Conservation (phyloP, 1,284 basidiomycete genomes). For the Malassezia restricta region DNA sequence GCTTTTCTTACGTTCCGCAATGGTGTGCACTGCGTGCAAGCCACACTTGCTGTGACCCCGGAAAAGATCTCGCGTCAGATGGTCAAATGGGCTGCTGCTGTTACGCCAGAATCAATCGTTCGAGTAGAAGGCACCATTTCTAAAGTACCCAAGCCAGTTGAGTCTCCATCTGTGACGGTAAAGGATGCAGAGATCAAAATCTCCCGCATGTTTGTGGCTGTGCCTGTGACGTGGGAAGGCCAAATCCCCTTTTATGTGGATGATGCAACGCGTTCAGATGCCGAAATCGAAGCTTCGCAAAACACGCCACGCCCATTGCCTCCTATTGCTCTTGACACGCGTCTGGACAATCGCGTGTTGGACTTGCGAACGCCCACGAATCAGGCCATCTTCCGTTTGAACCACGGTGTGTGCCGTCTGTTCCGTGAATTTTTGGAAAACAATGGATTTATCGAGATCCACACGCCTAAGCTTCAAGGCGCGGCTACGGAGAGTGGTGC, state of each 20-base stretch:
- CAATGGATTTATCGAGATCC: slow-evolving; percentile 80
- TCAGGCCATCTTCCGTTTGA: slow-evolving; percentile 88
- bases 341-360: slow-evolving; percentile 85
- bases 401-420: slow-evolving; percentile 71
- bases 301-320: slow-evolving; percentile 41
- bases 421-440: slow-evolving; percentile 75
- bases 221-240: slow-evolving; percentile 55
- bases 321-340: slow-evolving; percentile 56
- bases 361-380: slow-evolving; percentile 90
- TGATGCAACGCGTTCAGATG: slow-evolving; percentile 75
- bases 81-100: slow-evolving; percentile 76
- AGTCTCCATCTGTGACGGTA: slow-evolving; percentile 78
- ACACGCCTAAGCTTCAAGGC: slow-evolving; percentile 92
- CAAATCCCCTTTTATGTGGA: slow-evolving; percentile 79
- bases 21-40: slow-evolving; percentile 77
- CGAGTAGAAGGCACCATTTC: slow-evolving; percentile 60
- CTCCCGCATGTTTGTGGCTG: slow-evolving; percentile 69
- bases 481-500: slow-evolving; percentile 94
- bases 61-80: slow-evolving; percentile 90
- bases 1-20: slow-evolving; percentile 87
- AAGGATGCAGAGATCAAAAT: slow-evolving; percentile 80
- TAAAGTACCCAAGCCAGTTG: slow-evolving; percentile 64
- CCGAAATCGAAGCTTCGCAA: slow-evolving; percentile 54
- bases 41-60: slow-evolving; percentile 62
- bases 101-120: slow-evolving; percentile 80